phyloP scores from a whole-genome alignment of 306 rosid genomes.

The Canavalia gladiata region DNA sequence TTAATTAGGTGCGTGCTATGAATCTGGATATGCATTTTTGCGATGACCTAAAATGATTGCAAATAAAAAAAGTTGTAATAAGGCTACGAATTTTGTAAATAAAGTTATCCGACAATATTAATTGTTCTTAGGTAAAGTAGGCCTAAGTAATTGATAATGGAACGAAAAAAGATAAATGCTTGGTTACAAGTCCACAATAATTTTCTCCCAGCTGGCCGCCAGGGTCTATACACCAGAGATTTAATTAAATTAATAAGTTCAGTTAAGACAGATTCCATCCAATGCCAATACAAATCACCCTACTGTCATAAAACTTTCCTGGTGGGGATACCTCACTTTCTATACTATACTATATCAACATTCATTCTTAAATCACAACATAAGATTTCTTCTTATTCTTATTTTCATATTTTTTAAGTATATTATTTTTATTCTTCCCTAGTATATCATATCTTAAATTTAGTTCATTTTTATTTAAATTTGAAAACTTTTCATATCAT shows the following conservation, averaged over 20 bases:
- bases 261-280: conserved; percentile 27
- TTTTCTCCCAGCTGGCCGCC: background rate
- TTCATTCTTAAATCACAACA: no score
- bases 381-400: no score
- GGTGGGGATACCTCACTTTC: background rate
- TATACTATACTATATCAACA: no score
- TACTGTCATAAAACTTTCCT: background rate
- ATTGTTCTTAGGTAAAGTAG: conserved; percentile 62
- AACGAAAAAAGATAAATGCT: conserved; percentile 28
- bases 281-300: background rate
- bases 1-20: conserved; percentile 58
- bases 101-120: conserved; percentile 55
- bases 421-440: no score
- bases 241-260: conserved; percentile 22
- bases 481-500: no score
- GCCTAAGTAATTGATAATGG: conserved; percentile 40
- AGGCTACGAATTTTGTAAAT: conserved; percentile 49
- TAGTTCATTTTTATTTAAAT: no score
- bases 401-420: no score
- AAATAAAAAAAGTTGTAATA: conserved; percentile 44
- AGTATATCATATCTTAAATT: no score
- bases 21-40: conserved; percentile 52
- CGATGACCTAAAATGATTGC: conserved; percentile 55
- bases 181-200: conserved; percentile 46
- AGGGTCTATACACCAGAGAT: background rate